These are phyloP conservation scores for Lachancea cidri DNA, from an alignment of 805 yeast genomes.

Conservation along the genomic window DNA sequence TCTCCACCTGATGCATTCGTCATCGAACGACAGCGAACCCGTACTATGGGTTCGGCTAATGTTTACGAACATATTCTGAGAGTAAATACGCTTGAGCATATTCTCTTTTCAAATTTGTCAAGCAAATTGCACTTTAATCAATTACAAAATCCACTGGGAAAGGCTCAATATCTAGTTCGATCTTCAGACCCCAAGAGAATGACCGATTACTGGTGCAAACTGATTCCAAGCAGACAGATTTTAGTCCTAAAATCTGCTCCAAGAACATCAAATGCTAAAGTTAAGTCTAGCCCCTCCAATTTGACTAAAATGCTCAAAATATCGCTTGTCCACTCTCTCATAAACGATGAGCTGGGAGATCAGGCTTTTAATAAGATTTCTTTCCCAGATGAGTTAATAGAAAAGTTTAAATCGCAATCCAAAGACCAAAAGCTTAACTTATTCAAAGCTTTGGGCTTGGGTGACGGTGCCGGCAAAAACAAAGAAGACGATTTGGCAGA, in stretches of 20 bases:
- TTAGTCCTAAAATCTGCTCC: neutral
- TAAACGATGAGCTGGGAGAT: neutral
- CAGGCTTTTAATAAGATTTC: neutral
- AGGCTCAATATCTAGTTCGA: slow-evolving; percentile 10
- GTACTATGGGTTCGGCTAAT: slow-evolving; percentile 42
- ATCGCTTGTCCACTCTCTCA: slow-evolving; percentile 4
- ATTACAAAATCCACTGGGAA: no score
- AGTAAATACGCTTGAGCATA: slow-evolving; percentile 48
- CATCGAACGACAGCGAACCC: slow-evolving; percentile 52
- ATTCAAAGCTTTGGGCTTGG: slow-evolving; percentile 71
- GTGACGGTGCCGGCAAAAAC: slow-evolving; percentile 44
- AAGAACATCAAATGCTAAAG: slow-evolving; percentile 1
- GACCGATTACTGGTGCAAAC: slow-evolving; percentile 25
- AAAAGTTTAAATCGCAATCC: neutral
- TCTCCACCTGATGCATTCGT: slow-evolving; percentile 39
- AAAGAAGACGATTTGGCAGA: slow-evolving; percentile 68
- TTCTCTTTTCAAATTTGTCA: slow-evolving; percentile 18
- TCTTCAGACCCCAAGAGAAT: slow-evolving; percentile 30
- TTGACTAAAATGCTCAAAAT: slow-evolving; percentile 10
- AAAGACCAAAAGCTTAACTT: slow-evolving; percentile 11
- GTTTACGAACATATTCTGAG: slow-evolving; percentile 48
- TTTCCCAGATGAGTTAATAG: neutral
- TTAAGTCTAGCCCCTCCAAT: slow-evolving; percentile 5
- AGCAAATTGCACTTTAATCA: slow-evolving; percentile 1
- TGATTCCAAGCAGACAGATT: slow-evolving; percentile 8